Evolutionary conservation across 164 flowering plant species (phyloP).

Genomic region (Warburgia ugandensis): DNA sequence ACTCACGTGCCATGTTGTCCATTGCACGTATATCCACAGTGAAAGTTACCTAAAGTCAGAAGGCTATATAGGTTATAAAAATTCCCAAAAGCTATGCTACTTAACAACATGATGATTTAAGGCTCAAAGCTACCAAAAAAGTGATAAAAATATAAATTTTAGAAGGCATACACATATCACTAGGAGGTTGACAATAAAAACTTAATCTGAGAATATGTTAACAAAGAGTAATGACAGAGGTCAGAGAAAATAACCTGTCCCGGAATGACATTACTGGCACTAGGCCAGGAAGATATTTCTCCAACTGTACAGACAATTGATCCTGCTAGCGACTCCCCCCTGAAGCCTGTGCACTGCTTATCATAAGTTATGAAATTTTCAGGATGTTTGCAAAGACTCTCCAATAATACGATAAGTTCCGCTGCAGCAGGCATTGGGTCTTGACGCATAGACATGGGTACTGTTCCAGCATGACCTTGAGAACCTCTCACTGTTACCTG

Average conservation of each 20-base stretch:
- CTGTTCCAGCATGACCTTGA: conserved; percentile 99
- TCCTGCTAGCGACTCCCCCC: conserved; percentile 46
- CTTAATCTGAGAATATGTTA: neutral
- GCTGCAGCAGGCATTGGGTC: conserved; percentile 98
- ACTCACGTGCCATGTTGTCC: conserved; percentile 77
- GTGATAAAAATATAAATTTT: too few relatives aligned
- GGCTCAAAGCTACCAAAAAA: too few relatives aligned
- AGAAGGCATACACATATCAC: too few relatives aligned
- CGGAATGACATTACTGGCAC: conserved; percentile 98
- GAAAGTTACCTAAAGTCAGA: conserved; percentile 54
- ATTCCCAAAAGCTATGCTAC: too few relatives aligned
- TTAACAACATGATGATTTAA: too few relatives aligned
- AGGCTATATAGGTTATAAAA: too few relatives aligned
- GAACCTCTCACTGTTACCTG: conserved; percentile 94
- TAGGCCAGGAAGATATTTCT: conserved; percentile 94
- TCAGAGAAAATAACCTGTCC: conserved; percentile 65
- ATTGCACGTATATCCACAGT: conserved; percentile 88
- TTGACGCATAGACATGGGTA: conserved; percentile 92
- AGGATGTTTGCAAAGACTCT: conserved; percentile 76
- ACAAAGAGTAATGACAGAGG: neutral
- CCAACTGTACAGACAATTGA: conserved; percentile 97
- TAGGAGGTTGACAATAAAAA: neutral
- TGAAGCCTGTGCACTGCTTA: conserved; percentile 37
- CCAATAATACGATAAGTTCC: conserved; percentile 71
- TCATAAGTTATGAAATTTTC: conserved; percentile 47